phyloP scores from a whole-genome alignment of 768 basidiomycete species.

The Suillus ampliporus region DNA sequence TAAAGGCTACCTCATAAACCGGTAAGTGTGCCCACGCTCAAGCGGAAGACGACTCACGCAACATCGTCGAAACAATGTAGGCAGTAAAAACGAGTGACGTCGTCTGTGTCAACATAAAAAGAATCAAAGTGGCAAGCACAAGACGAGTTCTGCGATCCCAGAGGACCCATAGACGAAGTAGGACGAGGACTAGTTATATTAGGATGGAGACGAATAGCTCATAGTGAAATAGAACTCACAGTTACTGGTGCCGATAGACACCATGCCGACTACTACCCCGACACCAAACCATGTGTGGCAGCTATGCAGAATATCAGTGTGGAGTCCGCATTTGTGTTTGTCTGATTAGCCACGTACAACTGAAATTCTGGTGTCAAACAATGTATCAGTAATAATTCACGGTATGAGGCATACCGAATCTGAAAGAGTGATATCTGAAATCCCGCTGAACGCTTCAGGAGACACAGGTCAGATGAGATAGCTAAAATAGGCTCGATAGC shows the following conservation, averaged over 20 bases:
- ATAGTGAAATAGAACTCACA: slow-evolving; percentile 32
- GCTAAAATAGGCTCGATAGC: slow-evolving; percentile 4
- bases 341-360: background rate
- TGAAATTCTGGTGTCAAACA: background rate
- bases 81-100: slow-evolving; percentile 26
- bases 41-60: slow-evolving; percentile 27
- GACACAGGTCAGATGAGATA: background rate
- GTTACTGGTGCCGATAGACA: slow-evolving; percentile 42
- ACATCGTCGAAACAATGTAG: slow-evolving; percentile 32
- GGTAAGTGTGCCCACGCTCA: background rate
- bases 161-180: slow-evolving; percentile 46
- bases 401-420: slow-evolving; percentile 11
- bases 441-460: slow-evolving; percentile 30
- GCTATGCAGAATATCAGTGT: slow-evolving; percentile 20
- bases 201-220: slow-evolving; percentile 1
- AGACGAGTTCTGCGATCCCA: slow-evolving; percentile 37
- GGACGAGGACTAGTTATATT: slow-evolving; percentile 39
- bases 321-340: background rate
- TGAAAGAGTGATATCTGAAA: slow-evolving; percentile 14
- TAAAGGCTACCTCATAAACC: slow-evolving; percentile 19
- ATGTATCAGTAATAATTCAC: background rate
- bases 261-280: slow-evolving; percentile 37
- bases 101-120: slow-evolving; percentile 39
- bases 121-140: slow-evolving; percentile 33
- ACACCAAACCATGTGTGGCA: slow-evolving; percentile 30